phyloP scores from a whole-genome alignment of 176 grass and related monocot species.

The Rhipidocladum racemiflorum region DNA sequence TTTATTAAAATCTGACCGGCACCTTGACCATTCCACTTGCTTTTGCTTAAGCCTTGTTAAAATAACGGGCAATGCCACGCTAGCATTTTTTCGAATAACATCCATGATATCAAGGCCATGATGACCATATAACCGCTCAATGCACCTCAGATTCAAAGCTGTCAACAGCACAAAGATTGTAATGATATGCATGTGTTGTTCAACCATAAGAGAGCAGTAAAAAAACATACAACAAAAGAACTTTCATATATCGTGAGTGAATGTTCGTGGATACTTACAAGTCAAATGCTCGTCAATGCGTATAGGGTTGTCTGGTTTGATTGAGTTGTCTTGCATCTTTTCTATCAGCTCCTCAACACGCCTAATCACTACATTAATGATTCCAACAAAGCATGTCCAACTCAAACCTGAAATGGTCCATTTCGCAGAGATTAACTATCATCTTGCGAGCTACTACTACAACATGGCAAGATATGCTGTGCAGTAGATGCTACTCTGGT shows the following conservation, averaged over 20 bases:
- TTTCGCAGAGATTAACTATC: slow-evolving; percentile 24
- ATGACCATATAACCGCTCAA: slow-evolving; percentile 71
- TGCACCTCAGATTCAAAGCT: slow-evolving; percentile 77
- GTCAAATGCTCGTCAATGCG: slow-evolving; percentile 59
- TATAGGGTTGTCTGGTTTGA: slow-evolving; percentile 62
- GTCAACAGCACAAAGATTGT: background rate
- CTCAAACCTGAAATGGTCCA: slow-evolving; percentile 56
- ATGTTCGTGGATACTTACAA: slow-evolving; percentile 42
- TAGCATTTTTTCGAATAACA: slow-evolving; percentile 67
- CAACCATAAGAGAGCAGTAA: background rate
- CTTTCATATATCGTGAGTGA: background rate
- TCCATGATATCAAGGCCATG: slow-evolving; percentile 81
- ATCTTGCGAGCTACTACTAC: background rate
- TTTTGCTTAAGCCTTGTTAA: slow-evolving; percentile 80
- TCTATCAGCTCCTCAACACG: slow-evolving; percentile 68
- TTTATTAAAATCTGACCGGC: slow-evolving; percentile 75
- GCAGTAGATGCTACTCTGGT: background rate
- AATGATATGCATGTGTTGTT: slow-evolving; percentile 1
- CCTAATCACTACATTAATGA: slow-evolving; percentile 65
- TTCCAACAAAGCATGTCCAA: slow-evolving; percentile 82
- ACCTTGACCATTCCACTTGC: slow-evolving; percentile 75
- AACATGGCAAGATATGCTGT: slow-evolving; percentile 2
- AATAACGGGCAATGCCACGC: slow-evolving; percentile 66
- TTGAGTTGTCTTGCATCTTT: slow-evolving; percentile 66
- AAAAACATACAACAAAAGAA: background rate